Conservation (phyloP, 192 early-diverging fungal species). For the Blastocladiella britannica region DNA sequence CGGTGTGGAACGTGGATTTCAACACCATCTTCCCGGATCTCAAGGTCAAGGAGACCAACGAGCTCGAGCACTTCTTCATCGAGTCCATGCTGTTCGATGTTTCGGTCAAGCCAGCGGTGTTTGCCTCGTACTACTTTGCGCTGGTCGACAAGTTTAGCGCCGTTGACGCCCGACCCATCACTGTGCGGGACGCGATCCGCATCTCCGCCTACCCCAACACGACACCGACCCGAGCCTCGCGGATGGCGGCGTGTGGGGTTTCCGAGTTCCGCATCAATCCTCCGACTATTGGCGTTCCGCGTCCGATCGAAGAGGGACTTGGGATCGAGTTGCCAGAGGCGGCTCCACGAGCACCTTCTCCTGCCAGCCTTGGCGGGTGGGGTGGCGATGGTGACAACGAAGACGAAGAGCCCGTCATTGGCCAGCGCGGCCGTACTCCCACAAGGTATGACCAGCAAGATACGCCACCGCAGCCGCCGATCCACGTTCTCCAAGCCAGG, state of each 20-base stretch:
- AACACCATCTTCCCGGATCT: constrained; percentile 54
- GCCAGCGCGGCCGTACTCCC: too few relatives aligned
- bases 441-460: too few relatives aligned
- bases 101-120: constrained; percentile 38
- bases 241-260: not conserved
- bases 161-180: constrained; percentile 6
- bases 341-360: too few relatives aligned
- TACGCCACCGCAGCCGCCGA: too few relatives aligned
- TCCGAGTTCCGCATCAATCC: not conserved
- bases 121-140: constrained; percentile 39
- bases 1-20: constrained; percentile 67
- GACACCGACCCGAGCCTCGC: not conserved
- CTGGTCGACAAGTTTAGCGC: constrained; percentile 25
- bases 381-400: too few relatives aligned
- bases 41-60: constrained; percentile 42
- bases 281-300: not conserved
- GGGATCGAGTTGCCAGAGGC: too few relatives aligned
- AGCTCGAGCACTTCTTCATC: constrained; percentile 42
- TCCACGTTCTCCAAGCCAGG: too few relatives aligned
- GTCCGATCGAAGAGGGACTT: not conserved
- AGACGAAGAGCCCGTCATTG: too few relatives aligned
- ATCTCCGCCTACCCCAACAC: not conserved
- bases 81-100: constrained; percentile 41
- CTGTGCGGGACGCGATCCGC: constrained; percentile 2
- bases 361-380: too few relatives aligned